These are phyloP conservation scores for Arabis hirsuta DNA, from an alignment of 345 rosid genomes.

Conservation along the genomic window DNA sequence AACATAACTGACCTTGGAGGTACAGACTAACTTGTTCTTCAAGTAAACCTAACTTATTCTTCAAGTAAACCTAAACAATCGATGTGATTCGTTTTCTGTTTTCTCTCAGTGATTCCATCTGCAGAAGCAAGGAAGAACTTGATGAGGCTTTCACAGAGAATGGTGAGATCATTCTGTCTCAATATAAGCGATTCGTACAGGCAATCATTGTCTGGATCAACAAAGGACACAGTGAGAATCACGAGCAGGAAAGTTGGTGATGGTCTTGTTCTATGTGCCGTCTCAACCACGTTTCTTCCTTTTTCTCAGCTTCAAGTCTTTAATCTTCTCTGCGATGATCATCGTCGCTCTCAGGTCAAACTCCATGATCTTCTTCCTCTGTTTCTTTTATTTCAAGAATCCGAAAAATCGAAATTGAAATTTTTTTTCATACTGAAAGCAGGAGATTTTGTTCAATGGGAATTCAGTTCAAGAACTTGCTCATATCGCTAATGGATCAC, in stretches of 20 bases:
- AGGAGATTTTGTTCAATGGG: constrained; percentile 55
- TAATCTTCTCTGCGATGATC: constrained; percentile 69
- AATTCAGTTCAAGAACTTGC: constrained; percentile 50
- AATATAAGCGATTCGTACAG: constrained; percentile 60
- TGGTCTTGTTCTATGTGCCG: constrained; percentile 68
- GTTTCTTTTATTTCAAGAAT: constrained; percentile 5
- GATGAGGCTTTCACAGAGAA: constrained; percentile 79
- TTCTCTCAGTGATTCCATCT: constrained; percentile 63
- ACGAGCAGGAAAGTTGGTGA: constrained; percentile 59
- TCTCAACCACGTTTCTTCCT: constrained; percentile 73
- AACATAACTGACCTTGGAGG: constrained; percentile 41
- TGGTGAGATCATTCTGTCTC: constrained; percentile 67
- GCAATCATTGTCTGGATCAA: constrained; percentile 64
- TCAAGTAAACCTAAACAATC: constrained; percentile 18
- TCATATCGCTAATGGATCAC: constrained; percentile 49
- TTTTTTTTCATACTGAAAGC: neutral
- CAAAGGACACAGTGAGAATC: constrained; percentile 59
- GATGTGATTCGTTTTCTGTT: neutral
- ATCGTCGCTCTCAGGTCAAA: constrained; percentile 63
- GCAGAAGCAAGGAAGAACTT: constrained; percentile 69
- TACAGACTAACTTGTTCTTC: constrained; percentile 46
- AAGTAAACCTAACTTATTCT: constrained; percentile 43
- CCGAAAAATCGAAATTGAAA: constrained; percentile 22
- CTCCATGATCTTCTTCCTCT: neutral
- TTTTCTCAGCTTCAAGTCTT: constrained; percentile 69